Conservation (phyloP, 2,329 filamentous ascomycete genomes). For the Colletotrichum kahawae region DNA sequence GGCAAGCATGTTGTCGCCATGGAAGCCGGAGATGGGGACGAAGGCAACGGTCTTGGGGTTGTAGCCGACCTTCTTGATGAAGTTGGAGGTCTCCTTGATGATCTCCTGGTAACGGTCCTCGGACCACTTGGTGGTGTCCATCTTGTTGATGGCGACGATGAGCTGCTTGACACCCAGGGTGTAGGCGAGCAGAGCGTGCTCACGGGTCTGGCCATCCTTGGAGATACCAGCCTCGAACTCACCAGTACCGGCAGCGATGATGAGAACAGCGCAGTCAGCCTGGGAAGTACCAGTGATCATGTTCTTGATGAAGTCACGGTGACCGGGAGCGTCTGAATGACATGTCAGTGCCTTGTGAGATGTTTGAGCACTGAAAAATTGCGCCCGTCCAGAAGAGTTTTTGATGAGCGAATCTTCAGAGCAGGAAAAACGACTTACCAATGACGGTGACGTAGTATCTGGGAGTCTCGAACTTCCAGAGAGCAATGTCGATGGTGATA, state of each 20-base stretch:
- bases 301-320: slow-evolving; percentile 99
- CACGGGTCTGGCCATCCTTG: slow-evolving; percentile 99
- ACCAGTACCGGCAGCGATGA: slow-evolving; percentile 99
- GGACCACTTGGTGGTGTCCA: slow-evolving; percentile 99
- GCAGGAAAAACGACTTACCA: slow-evolving; percentile 59
- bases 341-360: neutral
- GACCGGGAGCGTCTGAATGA: slow-evolving; percentile 84
- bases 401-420: neutral
- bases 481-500: slow-evolving; percentile 99
- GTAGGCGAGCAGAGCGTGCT: slow-evolving; percentile 99
- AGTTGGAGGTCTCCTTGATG: slow-evolving; percentile 99
- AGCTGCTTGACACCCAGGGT: slow-evolving; percentile 99
- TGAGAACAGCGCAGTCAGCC: slow-evolving; percentile 99
- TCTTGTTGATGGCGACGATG: slow-evolving; percentile 99
- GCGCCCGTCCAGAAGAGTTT: neutral
- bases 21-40: slow-evolving; percentile 99
- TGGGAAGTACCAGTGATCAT: slow-evolving; percentile 99
- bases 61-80: slow-evolving; percentile 99
- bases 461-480: slow-evolving; percentile 99
- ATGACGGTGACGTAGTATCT: slow-evolving; percentile 99
- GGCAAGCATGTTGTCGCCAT: slow-evolving; percentile 99
- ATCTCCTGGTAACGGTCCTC: slow-evolving; percentile 98
- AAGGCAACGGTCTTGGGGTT: slow-evolving; percentile 99
- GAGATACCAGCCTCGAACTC: slow-evolving; percentile 99
- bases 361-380: neutral